These are phyloP conservation scores for Melastoma candidum DNA, from an alignment of 441 rosid genomes.

Conservation along the genomic window DNA sequence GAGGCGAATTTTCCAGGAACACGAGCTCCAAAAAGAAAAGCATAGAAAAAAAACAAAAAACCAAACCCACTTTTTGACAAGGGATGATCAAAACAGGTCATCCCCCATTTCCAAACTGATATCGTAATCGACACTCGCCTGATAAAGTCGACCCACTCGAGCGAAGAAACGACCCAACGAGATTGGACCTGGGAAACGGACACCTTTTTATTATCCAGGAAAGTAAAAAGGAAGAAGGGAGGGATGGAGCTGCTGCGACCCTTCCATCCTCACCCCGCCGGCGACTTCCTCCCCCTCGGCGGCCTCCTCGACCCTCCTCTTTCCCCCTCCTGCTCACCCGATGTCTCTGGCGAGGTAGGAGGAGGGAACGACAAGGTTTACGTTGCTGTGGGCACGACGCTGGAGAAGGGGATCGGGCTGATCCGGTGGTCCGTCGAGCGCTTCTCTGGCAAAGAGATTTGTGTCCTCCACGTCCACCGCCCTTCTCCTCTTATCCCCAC, in stretches of 20 bases:
- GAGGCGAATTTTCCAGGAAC: too few species aligned
- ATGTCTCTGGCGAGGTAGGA: constrained; percentile 24
- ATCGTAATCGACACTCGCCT: too few species aligned
- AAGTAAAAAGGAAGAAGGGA: too few species aligned
- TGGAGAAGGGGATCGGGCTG: constrained; percentile 34
- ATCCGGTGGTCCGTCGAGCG: constrained; percentile 37
- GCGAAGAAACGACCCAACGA: too few species aligned
- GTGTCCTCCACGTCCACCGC: constrained; percentile 50
- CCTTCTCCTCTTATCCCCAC: constrained; percentile 52
- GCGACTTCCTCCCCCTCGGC: constrained; percentile 15
- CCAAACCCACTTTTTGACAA: too few species aligned
- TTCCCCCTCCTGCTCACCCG: constrained; percentile 8
- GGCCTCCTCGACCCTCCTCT: constrained; percentile 15
- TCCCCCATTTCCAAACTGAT: too few species aligned
- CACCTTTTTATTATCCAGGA: too few species aligned
- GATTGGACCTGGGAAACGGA: too few species aligned
- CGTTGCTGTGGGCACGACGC: constrained; percentile 48
- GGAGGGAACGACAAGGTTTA: constrained; percentile 27
- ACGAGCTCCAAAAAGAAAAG: too few species aligned
- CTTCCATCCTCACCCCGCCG: constrained; percentile 13
- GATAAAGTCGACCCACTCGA: too few species aligned
- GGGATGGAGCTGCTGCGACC: constrained; percentile 31
- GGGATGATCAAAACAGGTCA: too few species aligned
- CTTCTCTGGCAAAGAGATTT: constrained; percentile 31
- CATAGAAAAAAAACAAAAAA: too few species aligned